Percentiles rank a stretch among this genome's conserved stretches.
Evolutionary conservation across 768 basidiomycete genomes (phyloP).

Genomic region (Roridomyces roridus): DNA sequence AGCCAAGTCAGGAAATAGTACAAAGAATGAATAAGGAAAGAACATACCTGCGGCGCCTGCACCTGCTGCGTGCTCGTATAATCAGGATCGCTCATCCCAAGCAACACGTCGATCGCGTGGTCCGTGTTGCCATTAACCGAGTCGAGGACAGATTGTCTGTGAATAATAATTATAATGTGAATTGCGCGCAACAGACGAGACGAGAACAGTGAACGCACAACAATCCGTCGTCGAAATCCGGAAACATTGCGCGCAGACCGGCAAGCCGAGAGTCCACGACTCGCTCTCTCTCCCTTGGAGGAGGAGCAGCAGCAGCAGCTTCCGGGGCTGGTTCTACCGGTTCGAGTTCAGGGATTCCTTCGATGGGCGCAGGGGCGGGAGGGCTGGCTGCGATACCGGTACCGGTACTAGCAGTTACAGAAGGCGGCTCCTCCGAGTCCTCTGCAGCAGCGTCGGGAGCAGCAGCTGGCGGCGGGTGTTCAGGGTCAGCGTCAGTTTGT

Average conservation of each 20-base stretch:
- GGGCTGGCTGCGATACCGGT: too few species aligned
- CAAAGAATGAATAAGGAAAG: neutral
- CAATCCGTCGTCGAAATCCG: slow-evolving; percentile 78
- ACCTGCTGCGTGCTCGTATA: slow-evolving; percentile 53
- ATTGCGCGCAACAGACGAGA: neutral
- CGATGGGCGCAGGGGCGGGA: too few species aligned
- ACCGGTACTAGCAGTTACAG: too few species aligned
- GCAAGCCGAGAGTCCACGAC: slow-evolving; percentile 55
- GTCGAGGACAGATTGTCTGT: slow-evolving; percentile 72
- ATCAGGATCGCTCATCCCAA: slow-evolving; percentile 87
- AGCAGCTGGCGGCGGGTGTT: too few species aligned
- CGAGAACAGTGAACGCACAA: slow-evolving; percentile 50
- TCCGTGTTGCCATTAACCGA: slow-evolving; percentile 76
- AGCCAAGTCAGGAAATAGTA: neutral
- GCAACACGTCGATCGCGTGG: slow-evolving; percentile 74
- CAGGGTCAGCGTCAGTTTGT: too few species aligned
- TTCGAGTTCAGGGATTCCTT: neutral
- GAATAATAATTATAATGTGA: neutral
- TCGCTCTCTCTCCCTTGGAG: slow-evolving; percentile 17
- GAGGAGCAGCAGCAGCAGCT: too few species aligned
- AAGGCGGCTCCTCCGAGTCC: too few species aligned
- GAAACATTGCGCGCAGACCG: slow-evolving; percentile 72
- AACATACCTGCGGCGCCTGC: slow-evolving; percentile 35
- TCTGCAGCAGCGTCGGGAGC: too few species aligned
- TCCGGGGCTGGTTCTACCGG: neutral